Base-by-base conservation (phyloP, 2,329 filamentous ascomycete genomes). In the Apiospora kogelbergensis region DNA sequence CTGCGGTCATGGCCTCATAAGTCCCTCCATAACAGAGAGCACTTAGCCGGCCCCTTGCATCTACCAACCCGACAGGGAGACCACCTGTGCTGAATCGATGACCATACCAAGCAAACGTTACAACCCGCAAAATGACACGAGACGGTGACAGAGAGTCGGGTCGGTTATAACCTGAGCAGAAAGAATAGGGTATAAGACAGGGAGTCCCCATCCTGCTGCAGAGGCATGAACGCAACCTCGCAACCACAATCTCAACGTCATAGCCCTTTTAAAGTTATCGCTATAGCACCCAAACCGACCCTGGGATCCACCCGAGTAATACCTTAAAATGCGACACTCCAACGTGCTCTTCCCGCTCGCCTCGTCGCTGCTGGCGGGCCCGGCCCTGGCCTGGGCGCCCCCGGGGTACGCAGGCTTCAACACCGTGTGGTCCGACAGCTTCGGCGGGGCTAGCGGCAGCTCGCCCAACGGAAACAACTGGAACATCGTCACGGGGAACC, bases 401-500 rank as follows among this genome's bases (percentile, higher is more conserved):
- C 66, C 66, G 15, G n/a, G 22, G 6, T 33, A 45, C 46, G 3
- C 9, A 3, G 66, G 66, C 24, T 67, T 30, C 66, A 42, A 48
- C 13, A 30, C 44, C 46, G 17, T 44, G 10, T 67, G 66, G 66
- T 42, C 20, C 53, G 66, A 67, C 4, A 40, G 4, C 33, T 87
- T 87, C 71, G 30, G 72, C n/a, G 84, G 84, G 10, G 68, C 77
- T 7, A 74, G 79, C 17, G 84, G 82, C 10, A 71, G 74, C n/a
- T 67, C 74, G 6, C 80, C 81, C 53, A 80, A 82, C 75, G 33
- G 71, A 6, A 70, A 73, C 57, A 81, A 77, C 70, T 87, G 85
- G 85, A 83, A 84, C 76, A 80, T 82, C 72, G 79, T 84, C 67
- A 80, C 81, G 40, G 76, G 78, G 22, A 75, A 70, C 66, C 48